Percentiles rank a stretch among this genome's conserved stretches.
These are phyloP conservation scores for Ensete glaucum DNA, from an alignment of 176 grass and related monocot genomes.

Conservation along the genomic window DNA sequence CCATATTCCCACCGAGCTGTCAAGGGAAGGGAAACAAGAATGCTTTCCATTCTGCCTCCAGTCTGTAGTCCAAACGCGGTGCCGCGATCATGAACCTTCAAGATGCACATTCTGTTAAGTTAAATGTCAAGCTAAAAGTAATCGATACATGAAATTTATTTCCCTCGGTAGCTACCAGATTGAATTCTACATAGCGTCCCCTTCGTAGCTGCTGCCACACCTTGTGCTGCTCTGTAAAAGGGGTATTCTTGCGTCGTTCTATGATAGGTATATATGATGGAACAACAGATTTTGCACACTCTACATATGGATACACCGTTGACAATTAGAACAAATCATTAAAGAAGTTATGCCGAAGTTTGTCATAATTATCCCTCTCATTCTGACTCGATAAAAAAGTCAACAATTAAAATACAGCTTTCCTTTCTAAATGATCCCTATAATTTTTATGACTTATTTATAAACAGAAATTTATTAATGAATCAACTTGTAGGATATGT, in stretches of 20 bases:
- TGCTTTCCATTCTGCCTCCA: conserved; percentile 92
- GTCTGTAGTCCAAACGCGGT: conserved; percentile 96
- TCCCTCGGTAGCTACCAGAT: conserved; percentile 41
- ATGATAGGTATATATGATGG: conserved; percentile 85
- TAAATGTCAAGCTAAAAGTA: too few relatives aligned
- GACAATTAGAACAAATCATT: too few relatives aligned
- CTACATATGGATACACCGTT: conserved; percentile 13
- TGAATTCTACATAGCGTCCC: conserved; percentile 96
- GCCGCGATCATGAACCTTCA: conserved; percentile 87
- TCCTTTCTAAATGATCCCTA: too few relatives aligned
- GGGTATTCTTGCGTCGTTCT: conserved; percentile 72
- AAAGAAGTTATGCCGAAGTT: too few relatives aligned
- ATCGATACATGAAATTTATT: neutral
- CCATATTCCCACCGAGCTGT: conserved; percentile 88
- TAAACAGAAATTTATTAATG: too few relatives aligned
- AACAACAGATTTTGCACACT: conserved; percentile 80
- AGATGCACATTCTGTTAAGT: neutral
- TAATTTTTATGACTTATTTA: too few relatives aligned
- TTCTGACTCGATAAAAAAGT: too few relatives aligned
- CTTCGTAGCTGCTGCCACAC: conserved; percentile 89
- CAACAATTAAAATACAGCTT: too few relatives aligned
- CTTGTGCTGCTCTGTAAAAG: conserved; percentile 83
- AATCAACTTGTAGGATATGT: too few relatives aligned
- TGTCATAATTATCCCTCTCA: too few relatives aligned
- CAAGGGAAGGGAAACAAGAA: conserved; percentile 84